Evolutionary conservation across 2,329 filamentous ascomycete genomes (phyloP).

Genomic region (Graphilbum ipis-grandicollis): DNA sequence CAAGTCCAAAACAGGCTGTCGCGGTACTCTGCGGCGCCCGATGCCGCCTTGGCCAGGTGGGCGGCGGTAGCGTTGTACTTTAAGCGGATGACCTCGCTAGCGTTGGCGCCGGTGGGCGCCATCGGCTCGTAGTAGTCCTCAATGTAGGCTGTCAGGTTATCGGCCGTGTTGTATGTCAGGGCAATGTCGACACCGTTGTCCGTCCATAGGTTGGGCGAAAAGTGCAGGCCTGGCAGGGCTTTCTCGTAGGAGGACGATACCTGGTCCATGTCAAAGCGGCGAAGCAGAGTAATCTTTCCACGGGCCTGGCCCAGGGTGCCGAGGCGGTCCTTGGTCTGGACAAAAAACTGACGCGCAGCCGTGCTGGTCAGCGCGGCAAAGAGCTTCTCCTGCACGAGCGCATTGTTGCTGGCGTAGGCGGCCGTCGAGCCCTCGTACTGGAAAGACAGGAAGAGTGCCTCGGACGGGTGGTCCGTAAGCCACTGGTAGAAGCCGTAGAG

Average conservation of each 20-base stretch:
- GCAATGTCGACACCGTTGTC: conserved; percentile 22
- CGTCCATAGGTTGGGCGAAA: conserved; percentile 24
- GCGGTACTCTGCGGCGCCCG: conserved; percentile 12
- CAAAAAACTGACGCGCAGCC: conserved; percentile 21
- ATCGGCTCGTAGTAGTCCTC: conserved; percentile 29
- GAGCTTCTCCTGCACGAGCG: conserved; percentile 18
- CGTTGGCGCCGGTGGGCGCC: conserved; percentile 7
- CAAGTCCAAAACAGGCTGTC: conserved; percentile 30
- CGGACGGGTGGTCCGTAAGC: conserved; percentile 26
- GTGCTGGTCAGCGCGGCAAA: conserved; percentile 20
- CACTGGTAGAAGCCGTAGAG: conserved; percentile 29
- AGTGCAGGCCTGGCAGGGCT: conserved; percentile 26
- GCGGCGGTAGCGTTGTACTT: conserved; percentile 25
- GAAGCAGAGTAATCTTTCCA: conserved; percentile 23
- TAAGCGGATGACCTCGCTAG: conserved; percentile 20
- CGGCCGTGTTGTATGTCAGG: conserved; percentile 21
- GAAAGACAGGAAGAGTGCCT: conserved; percentile 27
- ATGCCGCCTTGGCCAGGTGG: conserved; percentile 21
- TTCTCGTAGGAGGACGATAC: conserved; percentile 17
- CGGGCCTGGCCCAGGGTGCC: conserved; percentile 26
- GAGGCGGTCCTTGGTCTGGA: conserved; percentile 31
- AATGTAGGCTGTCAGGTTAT: conserved; percentile 23
- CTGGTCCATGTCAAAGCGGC: conserved; percentile 25
- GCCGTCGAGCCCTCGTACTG: conserved; percentile 24
- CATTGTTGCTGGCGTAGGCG: conserved; percentile 14